A percentile compares a stretch with the other conserved stretches of the same genome.
phyloP scores from a whole-genome alignment of 129 eudicot species.

The Cynara cardunculus region DNA sequence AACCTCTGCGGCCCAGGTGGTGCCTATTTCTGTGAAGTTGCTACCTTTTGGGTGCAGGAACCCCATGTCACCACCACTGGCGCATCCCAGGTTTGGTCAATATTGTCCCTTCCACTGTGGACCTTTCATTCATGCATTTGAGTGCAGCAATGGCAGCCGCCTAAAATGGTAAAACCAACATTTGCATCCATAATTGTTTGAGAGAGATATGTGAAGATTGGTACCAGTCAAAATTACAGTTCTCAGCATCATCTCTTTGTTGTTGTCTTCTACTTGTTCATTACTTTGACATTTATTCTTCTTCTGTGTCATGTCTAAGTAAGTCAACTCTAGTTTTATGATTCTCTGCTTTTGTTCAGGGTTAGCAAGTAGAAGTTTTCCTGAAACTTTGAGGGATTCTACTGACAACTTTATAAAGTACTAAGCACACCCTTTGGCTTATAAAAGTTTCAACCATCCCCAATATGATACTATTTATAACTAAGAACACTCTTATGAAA shows the following conservation, averaged over 20 bases:
- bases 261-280: neutral
- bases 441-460: neutral
- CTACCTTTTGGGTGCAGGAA: neutral
- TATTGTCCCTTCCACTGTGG: neutral
- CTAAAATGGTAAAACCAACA: neutral
- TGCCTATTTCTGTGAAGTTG: neutral
- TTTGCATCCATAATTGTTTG: neutral
- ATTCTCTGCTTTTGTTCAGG: neutral
- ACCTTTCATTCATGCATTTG: neutral
- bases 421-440: neutral
- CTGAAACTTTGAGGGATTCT: neutral
- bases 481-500: neutral
- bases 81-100: neutral
- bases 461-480: neutral
- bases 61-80: neutral
- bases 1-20: neutral
- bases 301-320: neutral
- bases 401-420: neutral
- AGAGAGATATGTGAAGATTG: neutral
- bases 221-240: neutral
- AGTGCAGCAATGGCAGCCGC: neutral
- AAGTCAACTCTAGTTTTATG: neutral
- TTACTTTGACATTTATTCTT: neutral
- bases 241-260: neutral
- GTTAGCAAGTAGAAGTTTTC: neutral